Percentiles rank a stretch among this genome's conserved stretches.
Evolutionary conservation across 768 basidiomycete genomes (phyloP).

Genomic region (Jaapia argillacea): DNA sequence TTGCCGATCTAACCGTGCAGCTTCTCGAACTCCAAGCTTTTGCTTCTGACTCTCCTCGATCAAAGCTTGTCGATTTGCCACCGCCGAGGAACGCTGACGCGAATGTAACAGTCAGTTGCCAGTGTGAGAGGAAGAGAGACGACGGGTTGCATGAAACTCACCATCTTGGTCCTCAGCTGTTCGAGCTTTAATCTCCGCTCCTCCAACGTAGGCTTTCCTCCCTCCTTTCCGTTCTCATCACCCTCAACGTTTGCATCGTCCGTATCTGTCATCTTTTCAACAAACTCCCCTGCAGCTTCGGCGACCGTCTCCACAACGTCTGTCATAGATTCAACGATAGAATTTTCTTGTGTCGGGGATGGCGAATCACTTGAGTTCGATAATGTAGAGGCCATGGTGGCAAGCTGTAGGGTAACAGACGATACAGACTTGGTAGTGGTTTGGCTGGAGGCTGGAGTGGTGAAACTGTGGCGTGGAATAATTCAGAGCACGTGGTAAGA

Average conservation of each 20-base stretch:
- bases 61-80: constrained; percentile 78
- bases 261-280: constrained; percentile 16
- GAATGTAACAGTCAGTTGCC: not conserved
- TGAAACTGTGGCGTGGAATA: too few species aligned
- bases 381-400: too few species aligned
- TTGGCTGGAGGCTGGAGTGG: too few species aligned
- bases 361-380: too few species aligned
- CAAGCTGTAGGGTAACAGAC: too few species aligned
- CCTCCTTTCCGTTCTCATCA: constrained; percentile 7
- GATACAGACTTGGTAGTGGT: too few species aligned
- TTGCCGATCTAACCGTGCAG: constrained; percentile 79
- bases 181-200: constrained; percentile 73
- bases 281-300: constrained; percentile 19
- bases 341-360: too few species aligned
- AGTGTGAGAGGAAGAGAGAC: not conserved
- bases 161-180: constrained; percentile 71
- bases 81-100: constrained; percentile 61
- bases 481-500: too few species aligned
- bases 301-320: constrained; percentile 14
- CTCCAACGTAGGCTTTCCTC: constrained; percentile 49
- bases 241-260: constrained; percentile 7
- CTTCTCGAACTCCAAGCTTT: constrained; percentile 70
- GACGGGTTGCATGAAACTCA: constrained; percentile 17
- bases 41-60: constrained; percentile 76
- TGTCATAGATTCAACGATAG: too few species aligned